phyloP scores from a whole-genome alignment of 371 early-diverging fungal species.

The Dichotomocladium elegans region DNA sequence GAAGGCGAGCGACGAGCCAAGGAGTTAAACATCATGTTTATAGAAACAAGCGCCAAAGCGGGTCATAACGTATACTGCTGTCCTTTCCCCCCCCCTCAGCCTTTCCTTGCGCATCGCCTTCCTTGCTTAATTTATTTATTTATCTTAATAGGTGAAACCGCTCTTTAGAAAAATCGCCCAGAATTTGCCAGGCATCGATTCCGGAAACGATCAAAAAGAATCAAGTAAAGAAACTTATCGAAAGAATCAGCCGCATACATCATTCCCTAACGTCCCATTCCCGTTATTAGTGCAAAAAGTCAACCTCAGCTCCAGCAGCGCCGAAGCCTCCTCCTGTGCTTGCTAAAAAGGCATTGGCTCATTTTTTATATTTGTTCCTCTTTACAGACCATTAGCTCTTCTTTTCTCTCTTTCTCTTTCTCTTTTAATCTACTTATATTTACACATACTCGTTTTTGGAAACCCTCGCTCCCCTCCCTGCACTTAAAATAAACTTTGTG shows the following conservation, averaged over 20 bases:
- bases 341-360: conserved; percentile 19
- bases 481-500: too few species aligned
- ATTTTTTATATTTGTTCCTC: too few species aligned
- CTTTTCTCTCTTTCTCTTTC: not conserved
- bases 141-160: conserved; percentile 70
- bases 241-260: not conserved
- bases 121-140: too few species aligned
- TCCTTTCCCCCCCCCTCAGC: not conserved
- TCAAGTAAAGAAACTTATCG: conserved; percentile 24
- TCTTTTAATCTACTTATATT: too few species aligned
- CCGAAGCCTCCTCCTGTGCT: conserved; percentile 33
- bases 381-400: not conserved
- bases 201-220: conserved; percentile 31
- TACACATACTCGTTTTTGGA: too few species aligned
- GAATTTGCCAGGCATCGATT: conserved; percentile 90
- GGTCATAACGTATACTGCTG: conserved; percentile 76
- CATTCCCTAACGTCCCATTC: not conserved
- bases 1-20: conserved; percentile 95
- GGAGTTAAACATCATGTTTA: conserved; percentile 92
- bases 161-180: conserved; percentile 95
- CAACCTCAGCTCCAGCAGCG: conserved; percentile 16
- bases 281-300: conserved; percentile 33
- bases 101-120: not conserved
- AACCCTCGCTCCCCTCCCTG: too few species aligned
- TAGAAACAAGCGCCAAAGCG: conserved; percentile 96